Evolutionary conservation across 306 rosid species (phyloP).

Genomic region (Senna tora): DNA sequence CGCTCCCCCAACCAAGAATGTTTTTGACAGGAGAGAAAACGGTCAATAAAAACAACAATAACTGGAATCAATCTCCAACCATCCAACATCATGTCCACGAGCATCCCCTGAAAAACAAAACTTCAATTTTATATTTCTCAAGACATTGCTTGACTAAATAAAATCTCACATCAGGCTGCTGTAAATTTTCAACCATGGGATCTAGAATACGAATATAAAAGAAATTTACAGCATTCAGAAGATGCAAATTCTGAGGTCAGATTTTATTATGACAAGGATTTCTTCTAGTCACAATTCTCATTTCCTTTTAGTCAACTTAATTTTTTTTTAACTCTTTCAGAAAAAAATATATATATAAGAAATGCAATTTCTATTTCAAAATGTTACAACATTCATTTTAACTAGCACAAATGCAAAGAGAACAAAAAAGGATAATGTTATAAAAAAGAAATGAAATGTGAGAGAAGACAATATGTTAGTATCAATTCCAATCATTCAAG

Average conservation of each 20-base stretch:
- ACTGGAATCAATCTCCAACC: constrained; percentile 77
- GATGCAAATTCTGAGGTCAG: constrained; percentile 15
- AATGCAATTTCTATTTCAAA: too few species aligned
- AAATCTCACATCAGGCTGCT: background rate
- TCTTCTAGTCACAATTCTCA: too few species aligned
- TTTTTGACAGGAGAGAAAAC: constrained; percentile 79
- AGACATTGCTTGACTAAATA: background rate
- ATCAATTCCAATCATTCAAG: background rate
- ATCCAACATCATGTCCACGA: constrained; percentile 79
- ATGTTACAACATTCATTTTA: too few species aligned
- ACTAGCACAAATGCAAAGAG: too few species aligned
- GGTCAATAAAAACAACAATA: constrained; percentile 77
- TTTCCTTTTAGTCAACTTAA: too few species aligned
- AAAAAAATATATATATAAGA: too few species aligned
- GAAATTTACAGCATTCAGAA: background rate
- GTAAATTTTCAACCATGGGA: constrained; percentile 29
- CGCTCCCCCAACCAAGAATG: constrained; percentile 88
- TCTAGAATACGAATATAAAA: background rate
- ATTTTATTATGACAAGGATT: background rate
- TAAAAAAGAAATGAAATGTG: background rate
- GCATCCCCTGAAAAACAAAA: constrained; percentile 63
- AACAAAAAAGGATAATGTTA: background rate
- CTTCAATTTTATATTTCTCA: constrained; percentile 28
- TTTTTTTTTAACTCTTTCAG: too few species aligned
- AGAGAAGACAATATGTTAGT: background rate